Percentiles rank a stretch among this genome's conserved stretches.
phyloP scores from a whole-genome alignment of 306 rosid genomes.

The Psophocarpus tetragonolobus region DNA sequence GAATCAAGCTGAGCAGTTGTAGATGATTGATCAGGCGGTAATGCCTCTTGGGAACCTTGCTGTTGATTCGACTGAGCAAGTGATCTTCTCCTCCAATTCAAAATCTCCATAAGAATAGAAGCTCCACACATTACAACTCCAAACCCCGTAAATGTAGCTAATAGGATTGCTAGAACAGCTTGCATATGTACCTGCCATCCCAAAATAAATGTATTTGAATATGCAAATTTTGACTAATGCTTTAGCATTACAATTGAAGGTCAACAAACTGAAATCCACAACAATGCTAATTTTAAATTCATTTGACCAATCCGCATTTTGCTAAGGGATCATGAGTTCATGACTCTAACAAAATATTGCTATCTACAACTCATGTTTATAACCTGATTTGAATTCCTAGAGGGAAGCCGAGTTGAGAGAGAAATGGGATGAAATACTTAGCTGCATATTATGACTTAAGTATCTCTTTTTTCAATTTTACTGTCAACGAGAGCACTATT shows the following conservation, averaged over 20 bases:
- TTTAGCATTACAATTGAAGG: not conserved
- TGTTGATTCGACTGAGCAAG: constrained; percentile 42
- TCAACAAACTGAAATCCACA: not conserved
- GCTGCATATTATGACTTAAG: not conserved
- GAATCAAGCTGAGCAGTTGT: constrained; percentile 37
- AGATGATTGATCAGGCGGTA: constrained; percentile 35
- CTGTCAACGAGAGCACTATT: not conserved
- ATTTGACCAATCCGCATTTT: not conserved
- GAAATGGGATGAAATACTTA: not conserved
- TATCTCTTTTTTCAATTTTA: not conserved
- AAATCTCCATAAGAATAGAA: constrained; percentile 48
- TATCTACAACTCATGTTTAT: not conserved
- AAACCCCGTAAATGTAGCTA: constrained; percentile 78
- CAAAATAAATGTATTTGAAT: constrained; percentile 9
- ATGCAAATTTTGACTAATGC: not conserved
- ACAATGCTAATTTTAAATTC: not conserved
- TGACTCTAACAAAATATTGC: not conserved
- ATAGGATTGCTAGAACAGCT: constrained; percentile 63
- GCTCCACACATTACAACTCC: constrained; percentile 67
- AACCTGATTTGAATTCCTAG: not conserved
- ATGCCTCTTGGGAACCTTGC: constrained; percentile 20
- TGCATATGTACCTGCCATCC: constrained; percentile 60
- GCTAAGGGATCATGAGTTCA: constrained; percentile 4
- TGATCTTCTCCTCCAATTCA: constrained; percentile 46
- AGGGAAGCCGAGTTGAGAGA: not conserved